Evolutionary conservation across 768 basidiomycete species (phyloP), one percentile per base, ranked within the genome.

Genomic region (Serpula lacrymans): DNA sequence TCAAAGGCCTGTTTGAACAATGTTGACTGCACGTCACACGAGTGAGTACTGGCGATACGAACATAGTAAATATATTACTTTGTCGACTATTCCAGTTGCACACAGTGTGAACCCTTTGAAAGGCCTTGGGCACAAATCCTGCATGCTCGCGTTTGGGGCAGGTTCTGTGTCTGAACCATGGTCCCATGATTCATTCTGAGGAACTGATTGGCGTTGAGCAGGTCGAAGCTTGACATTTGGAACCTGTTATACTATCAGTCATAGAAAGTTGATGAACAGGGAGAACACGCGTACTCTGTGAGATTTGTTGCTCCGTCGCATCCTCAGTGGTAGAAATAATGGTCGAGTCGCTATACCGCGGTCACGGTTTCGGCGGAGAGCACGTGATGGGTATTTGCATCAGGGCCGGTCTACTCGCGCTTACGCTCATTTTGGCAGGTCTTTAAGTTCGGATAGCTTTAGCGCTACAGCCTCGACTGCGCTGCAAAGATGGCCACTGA

Each of bases 191-290:
- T 56, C 36, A 43, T 46, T 41, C 37, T 53, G 42, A 50, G 38
- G 63, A 44, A 30, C 58, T 54, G 46, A 34, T 51, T 59, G 45
- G 24, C 60, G 60, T 41, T 69, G 71, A 10, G 77, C 78, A 3
- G 87, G 87, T 14, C 88, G 79, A 45, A 90, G 74, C 48, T 83
- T 88, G 47, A 89, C 88, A 67, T 84, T 84, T 2, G 88, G 87
- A 12, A 90, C 86, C 87, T 89, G 44, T 29, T 9, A 9, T 29
- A 29, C 16, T 29, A 17, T 39, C 14, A 26, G 38, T 17, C 6
- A 21, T 20, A 23, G 1, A 3, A 20, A 9, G 6, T 38, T 13
- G 21, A 34, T 11, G 10, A 16, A 3, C 23, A n/a, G 7, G 29
- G 24, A 9, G 13, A 3, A 11, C 6, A 22, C 2, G 43, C 48